phyloP scores from a whole-genome alignment of 2,329 filamentous ascomycete genomes.

The Hypoxylon sp. region DNA sequence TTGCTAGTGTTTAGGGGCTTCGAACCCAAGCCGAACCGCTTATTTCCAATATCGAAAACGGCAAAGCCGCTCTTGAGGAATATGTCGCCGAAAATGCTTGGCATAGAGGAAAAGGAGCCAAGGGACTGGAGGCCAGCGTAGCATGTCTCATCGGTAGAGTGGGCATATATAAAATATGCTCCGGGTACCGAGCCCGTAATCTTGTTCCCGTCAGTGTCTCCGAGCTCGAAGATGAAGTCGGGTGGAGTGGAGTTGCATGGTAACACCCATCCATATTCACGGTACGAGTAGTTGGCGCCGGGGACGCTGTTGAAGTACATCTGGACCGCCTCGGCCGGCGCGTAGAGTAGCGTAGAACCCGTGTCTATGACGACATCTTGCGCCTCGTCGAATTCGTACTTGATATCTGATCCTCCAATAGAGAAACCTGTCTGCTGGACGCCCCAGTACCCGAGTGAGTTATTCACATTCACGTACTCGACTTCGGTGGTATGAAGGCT shows the following conservation, averaged over 20 bases:
- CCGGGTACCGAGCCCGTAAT: constrained; percentile 70
- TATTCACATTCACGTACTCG: constrained; percentile 66
- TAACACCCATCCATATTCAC: constrained; percentile 67
- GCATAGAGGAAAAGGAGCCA: constrained; percentile 62
- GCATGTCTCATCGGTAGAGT: constrained; percentile 69
- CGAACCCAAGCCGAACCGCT: constrained; percentile 62
- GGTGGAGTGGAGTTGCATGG: constrained; percentile 72
- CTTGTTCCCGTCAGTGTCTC: constrained; percentile 59
- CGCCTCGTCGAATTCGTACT: constrained; percentile 59
- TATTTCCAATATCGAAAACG: constrained; percentile 73
- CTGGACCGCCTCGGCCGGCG: constrained; percentile 68
- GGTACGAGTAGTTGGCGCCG: constrained; percentile 64
- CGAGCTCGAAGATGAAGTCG: constrained; percentile 69
- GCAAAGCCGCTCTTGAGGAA: constrained; percentile 85
- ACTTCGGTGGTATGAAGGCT: constrained; percentile 59
- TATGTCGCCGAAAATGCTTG: constrained; percentile 81
- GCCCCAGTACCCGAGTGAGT: constrained; percentile 64
- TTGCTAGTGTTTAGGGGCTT: constrained; percentile 56
- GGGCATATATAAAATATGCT: constrained; percentile 68
- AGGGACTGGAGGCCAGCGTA: constrained; percentile 82
- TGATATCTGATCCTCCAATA: constrained; percentile 53
- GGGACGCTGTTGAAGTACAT: constrained; percentile 72
- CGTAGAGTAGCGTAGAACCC: constrained; percentile 76
- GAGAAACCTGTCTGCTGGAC: constrained; percentile 57
- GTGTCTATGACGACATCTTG: constrained; percentile 75